Base-by-base conservation (phyloP, 163 green algal genomes). In the Trebouxia gelatinosa region DNA sequence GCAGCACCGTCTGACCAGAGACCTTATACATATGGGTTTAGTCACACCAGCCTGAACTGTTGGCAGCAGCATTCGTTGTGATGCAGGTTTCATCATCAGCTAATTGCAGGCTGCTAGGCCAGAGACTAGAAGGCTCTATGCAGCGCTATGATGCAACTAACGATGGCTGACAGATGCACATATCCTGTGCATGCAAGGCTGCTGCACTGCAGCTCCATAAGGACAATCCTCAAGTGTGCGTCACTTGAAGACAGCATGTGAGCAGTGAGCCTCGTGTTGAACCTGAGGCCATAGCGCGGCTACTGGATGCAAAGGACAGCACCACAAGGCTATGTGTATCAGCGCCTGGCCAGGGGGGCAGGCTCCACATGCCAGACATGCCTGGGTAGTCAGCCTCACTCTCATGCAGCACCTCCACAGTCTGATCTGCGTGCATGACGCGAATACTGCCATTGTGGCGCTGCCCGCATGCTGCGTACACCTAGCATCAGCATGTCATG, bases 281-380 rank as follows among this genome's bases (percentile, higher is more conserved):
- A 72, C 39, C 75, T 61, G 58, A 57, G 21, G 75, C 61, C 39
- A 75, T 74, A 46, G 75, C 75, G 16, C 75, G 61, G 46, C 62
- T 80, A 62, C 75, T 46, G 19, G 75, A 74, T 17, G 70, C 61
- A 28, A 80, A 80, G 19, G 75, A 80, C 40, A 80, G 75, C 31
- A 80, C 75, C 31, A 80, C n/a, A 0, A 75, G 61, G 19, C 38
- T 39, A 32, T 80, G 75, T 28, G 64, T 43, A 0, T 46, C 75
- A 17, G 37, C 61, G 1, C 43, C 40, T 6, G 39, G 61, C 39
- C 61, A 58, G 19, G 75, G 59, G 32, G 61, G 43, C 4, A 80
- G 4, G 39, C 58, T 72, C 75, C 75, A 80, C 61, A 80, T 54
- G 39, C 75, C 75, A 9, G 43, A 67, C 29, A 80, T 59, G 23